Percentiles rank a stretch among this genome's conserved stretches.
These are phyloP conservation scores for Ophiostoma triangulosporum DNA, from an alignment of 2,329 filamentous ascomycete genomes.

Conservation along the genomic window DNA sequence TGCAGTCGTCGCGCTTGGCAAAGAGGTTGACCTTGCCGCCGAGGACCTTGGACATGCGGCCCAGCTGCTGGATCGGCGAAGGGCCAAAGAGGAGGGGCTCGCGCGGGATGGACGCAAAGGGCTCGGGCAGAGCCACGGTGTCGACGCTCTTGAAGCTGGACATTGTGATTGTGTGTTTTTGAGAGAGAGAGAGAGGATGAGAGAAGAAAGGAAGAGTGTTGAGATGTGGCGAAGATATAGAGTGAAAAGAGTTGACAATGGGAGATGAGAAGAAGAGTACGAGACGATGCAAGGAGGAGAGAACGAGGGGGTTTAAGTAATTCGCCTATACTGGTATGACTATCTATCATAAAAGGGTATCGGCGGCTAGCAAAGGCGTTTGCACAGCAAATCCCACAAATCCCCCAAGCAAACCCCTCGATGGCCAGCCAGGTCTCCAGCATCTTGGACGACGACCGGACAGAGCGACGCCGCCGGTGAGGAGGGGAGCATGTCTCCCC, in stretches of 20 bases:
- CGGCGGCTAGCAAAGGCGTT: not conserved
- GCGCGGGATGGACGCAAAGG: slow-evolving; percentile 50
- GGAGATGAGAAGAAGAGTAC: not conserved
- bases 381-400: not conserved
- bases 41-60: slow-evolving; percentile 48
- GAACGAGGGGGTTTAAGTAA: not conserved
- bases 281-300: not conserved
- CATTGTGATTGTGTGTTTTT: not conserved
- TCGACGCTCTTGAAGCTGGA: slow-evolving; percentile 3
- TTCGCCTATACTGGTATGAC: not conserved
- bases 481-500: not conserved
- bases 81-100: slow-evolving; percentile 50
- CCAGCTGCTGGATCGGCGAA: slow-evolving; percentile 54
- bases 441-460: not conserved
- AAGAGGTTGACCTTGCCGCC: slow-evolving; percentile 48
- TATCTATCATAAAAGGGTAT: not conserved
- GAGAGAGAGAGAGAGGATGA: not conserved
- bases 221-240: not conserved
- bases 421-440: not conserved
- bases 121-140: slow-evolving; percentile 34
- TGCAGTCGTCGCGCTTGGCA: slow-evolving; percentile 60
- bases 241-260: not conserved
- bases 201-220: not conserved
- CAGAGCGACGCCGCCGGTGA: not conserved
- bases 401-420: not conserved